phyloP scores from a whole-genome alignment of 2,329 filamentous ascomycete species.

The Microcyclospora tardicrescens region DNA sequence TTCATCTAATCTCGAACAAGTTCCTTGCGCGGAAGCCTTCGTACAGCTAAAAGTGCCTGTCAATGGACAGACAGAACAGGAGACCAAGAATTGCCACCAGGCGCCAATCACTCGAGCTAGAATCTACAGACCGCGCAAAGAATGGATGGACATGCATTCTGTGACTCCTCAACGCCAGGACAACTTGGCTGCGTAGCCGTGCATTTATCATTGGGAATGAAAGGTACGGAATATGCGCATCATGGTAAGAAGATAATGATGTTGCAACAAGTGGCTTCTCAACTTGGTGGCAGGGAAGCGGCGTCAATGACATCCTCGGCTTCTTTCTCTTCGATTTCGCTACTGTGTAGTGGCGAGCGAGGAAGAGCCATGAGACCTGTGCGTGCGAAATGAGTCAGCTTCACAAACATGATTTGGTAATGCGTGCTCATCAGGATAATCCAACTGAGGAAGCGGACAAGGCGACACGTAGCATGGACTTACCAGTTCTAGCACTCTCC shows the following conservation, averaged over 20 bases:
- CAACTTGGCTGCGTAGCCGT: too few species aligned
- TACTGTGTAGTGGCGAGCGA: slow-evolving; percentile 71
- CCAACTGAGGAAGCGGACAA: not conserved
- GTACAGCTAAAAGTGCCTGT: too few species aligned
- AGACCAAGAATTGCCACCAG: too few species aligned
- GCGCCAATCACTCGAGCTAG: too few species aligned
- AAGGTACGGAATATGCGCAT: too few species aligned
- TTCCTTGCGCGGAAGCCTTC: too few species aligned
- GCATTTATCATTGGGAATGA: too few species aligned
- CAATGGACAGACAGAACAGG: too few species aligned
- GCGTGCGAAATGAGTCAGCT: slow-evolving; percentile 7
- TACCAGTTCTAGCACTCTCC: slow-evolving; percentile 79
- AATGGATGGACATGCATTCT: too few species aligned
- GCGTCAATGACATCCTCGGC: slow-evolving; percentile 90
- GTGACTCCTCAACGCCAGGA: too few species aligned
- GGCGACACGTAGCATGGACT: slow-evolving; percentile 11
- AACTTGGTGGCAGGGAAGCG: slow-evolving; percentile 86
- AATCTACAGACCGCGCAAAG: too few species aligned
- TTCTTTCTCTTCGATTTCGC: slow-evolving; percentile 68
- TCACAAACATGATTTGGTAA: not conserved
- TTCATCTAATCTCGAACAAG: too few species aligned
- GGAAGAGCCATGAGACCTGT: slow-evolving; percentile 83
- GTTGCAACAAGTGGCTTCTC: slow-evolving; percentile 18
- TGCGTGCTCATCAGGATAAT: not conserved
- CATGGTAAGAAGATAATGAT: not conserved